Base-by-base conservation (phyloP, 257 asterid genomes). In the Anisodus acutangulus region DNA sequence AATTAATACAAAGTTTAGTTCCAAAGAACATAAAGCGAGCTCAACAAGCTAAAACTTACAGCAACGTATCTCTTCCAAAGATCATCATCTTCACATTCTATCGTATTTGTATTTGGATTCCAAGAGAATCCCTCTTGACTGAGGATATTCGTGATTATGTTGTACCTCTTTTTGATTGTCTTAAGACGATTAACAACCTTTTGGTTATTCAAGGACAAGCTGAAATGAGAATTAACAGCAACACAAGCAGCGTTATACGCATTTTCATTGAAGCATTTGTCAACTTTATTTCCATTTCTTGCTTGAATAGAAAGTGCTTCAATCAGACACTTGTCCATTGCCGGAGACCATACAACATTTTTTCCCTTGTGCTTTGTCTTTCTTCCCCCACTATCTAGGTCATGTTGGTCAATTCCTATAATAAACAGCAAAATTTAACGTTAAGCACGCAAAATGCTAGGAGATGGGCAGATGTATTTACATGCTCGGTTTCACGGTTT, bases 261-360 rank as follows among this genome's bases (percentile, higher is more conserved):
- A 78, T 78, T 78, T 53, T 78, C 82, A 53, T 78, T 78, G 82
- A 78, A 78, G 64, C 82, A 51, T 53, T 78, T 78, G 82, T 78
- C 82, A 78, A 53, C 64, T 78, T 78, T 78, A 78, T 78, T 78
- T 78, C 82, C 82, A 31, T 78, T 78, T 53, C 82, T 78, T 53
- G 64, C 82, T 78, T 78, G 82, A 35, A 78, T 53, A 26, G 82
- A 55, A 78, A 78, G 82, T 53, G 82, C 64, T 78, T 78, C 82
- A 78, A 78, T 78, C 26, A 78, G 62, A 53, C 82, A 78, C 49
- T 78, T 78, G 64, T 78, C 82, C 82, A 78, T 78, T 53, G 49
- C 82, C 8, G 82, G 82, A 53, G 82, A 78, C 82, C 82, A 78
- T 53, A 78, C 82, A 78, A 78, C 82, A 78, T 78, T 78, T 78